Evolutionary conservation across 352 stramenopile genomes (phyloP).

Genomic region (Pilasporangium apinafurcum): DNA sequence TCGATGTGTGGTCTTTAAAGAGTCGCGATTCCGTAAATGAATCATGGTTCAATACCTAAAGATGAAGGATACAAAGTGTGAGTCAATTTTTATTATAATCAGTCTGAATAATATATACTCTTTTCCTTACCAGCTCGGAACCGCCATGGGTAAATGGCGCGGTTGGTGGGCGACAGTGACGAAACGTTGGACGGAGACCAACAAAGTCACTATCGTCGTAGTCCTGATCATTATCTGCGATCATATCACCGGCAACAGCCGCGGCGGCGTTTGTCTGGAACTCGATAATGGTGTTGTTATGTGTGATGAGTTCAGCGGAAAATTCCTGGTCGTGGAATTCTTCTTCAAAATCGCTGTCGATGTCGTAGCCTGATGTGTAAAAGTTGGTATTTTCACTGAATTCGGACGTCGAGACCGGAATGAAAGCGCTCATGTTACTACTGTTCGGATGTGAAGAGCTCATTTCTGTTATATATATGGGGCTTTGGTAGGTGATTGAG

Average conservation of each 20-base stretch:
- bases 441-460: constrained; percentile 3
- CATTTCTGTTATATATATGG: constrained; percentile 3
- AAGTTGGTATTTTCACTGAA: too few species aligned
- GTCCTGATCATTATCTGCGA: constrained; percentile 1
- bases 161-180: not conserved
- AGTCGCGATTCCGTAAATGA: constrained; percentile 6
- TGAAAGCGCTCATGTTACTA: constrained; percentile 12
- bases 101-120: too few species aligned
- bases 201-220: constrained; percentile 4
- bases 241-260: not conserved
- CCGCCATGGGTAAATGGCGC: not conserved
- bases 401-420: too few species aligned
- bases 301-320: constrained; percentile 11
- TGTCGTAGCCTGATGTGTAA: constrained; percentile 25
- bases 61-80: not conserved
- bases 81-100: too few species aligned
- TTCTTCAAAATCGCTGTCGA: constrained; percentile 11
- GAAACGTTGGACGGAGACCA: not conserved
- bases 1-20: constrained; percentile 2
- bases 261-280: not conserved
- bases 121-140: too few species aligned
- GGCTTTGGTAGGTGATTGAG: not conserved
- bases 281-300: constrained; percentile 13
- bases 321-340: constrained; percentile 6
- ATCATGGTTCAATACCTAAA: constrained; percentile 9